These are phyloP conservation scores for Phytopythium cucurbitacearum DNA, from an alignment of 352 stramenopile genomes.

Conservation along the genomic window DNA sequence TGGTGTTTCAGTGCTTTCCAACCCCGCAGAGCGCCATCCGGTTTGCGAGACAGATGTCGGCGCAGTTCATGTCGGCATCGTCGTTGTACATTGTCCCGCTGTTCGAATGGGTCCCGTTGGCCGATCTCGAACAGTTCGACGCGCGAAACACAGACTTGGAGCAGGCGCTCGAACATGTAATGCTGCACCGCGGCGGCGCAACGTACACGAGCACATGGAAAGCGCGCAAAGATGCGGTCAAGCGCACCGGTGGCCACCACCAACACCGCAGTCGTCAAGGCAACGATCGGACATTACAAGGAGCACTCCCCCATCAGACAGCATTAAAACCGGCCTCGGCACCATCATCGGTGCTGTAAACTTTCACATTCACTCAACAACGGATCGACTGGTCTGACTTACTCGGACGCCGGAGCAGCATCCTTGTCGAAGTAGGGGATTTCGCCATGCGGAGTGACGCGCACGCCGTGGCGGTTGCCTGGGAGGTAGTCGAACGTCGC, in stretches of 20 bases:
- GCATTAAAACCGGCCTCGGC: not conserved
- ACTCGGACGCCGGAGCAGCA: too few species aligned
- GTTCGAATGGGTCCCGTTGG: constrained; percentile 71
- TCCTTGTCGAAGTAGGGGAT: constrained; percentile 12
- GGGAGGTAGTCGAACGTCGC: constrained; percentile 34
- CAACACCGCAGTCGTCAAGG: not conserved
- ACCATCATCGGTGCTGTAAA: not conserved
- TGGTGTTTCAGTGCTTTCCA: constrained; percentile 81
- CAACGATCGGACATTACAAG: too few species aligned
- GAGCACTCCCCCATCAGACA: not conserved
- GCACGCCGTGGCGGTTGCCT: constrained; percentile 24
- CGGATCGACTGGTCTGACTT: not conserved
- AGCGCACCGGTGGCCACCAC: constrained; percentile 29
- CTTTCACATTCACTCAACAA: not conserved
- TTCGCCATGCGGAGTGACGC: constrained; percentile 29
- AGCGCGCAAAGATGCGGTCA: constrained; percentile 58
- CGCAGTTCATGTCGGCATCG: constrained; percentile 35
- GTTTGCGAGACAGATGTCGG: constrained; percentile 55
- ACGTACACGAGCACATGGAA: constrained; percentile 56
- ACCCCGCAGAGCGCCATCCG: constrained; percentile 73
- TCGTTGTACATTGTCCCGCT: constrained; percentile 66
- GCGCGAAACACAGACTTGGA: constrained; percentile 54
- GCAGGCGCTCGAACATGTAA: constrained; percentile 52
- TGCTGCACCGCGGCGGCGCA: constrained; percentile 17
- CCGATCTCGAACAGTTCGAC: constrained; percentile 72